phyloP scores from a whole-genome alignment of 2,329 filamentous ascomycete genomes.

The Stenocarpella maydis region DNA sequence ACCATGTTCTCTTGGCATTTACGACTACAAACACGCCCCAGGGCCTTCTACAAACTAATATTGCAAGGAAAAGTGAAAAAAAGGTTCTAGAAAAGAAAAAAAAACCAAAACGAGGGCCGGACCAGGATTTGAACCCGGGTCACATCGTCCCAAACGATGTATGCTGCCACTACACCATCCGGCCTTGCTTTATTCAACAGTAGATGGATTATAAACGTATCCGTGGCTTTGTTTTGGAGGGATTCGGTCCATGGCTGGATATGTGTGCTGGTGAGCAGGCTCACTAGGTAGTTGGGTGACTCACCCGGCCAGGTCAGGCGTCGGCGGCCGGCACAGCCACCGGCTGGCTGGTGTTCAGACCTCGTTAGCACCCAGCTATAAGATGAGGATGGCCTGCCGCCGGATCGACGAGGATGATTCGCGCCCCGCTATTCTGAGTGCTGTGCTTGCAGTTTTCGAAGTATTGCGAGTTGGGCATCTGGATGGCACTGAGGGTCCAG shows the following conservation, averaged over 20 bases:
- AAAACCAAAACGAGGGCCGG: not conserved
- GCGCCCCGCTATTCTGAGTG: not conserved
- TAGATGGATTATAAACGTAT: not conserved
- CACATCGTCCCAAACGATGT: conserved; percentile 25
- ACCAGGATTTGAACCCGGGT: conserved; percentile 22
- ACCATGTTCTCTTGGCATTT: no score
- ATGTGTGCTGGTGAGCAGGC: not conserved
- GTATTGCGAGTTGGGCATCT: no score
- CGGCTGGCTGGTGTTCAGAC: not conserved
- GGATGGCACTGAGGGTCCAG: not conserved
- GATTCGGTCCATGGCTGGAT: not conserved
- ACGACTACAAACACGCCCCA: not conserved
- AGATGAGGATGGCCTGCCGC: not conserved
- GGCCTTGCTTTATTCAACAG: not conserved
- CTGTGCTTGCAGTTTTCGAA: not conserved
- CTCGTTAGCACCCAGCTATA: not conserved
- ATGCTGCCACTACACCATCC: conserved; percentile 26
- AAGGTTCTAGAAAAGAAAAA: not conserved
- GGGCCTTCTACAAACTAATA: no score
- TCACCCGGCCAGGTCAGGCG: conserved; percentile 1
- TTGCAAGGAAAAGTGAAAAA: not conserved
- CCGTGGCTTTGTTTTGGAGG: not conserved
- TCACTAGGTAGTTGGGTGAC: not conserved
- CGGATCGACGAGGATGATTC: no score
- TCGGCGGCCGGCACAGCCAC: not conserved